Base-by-base conservation (phyloP, 352 stramenopile genomes). In the Globisporangium irregulare region DNA sequence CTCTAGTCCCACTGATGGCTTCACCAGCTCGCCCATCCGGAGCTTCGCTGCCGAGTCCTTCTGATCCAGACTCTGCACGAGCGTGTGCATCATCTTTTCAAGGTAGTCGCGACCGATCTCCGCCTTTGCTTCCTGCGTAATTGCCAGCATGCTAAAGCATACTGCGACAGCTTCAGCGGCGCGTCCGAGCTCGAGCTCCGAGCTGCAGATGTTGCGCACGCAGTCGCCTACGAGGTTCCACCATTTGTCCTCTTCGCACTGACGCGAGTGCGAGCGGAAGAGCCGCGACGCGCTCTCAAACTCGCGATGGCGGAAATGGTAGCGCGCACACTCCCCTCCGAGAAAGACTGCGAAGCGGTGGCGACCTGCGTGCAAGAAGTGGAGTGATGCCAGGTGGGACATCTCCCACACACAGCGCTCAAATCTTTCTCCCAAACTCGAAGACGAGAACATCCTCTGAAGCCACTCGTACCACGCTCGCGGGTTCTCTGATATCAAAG, bases 331-430 rank as follows among this genome's bases (percentile, higher is more conserved):
- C 46, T 95, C 79, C 3, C 71, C 81, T 5, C 79, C 85, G 9
- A 95, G 76, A 69, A 91, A 95, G 12, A 93, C 82, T 1, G 87
- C 87, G 66, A 95, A 89, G 14, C 87, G 85, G 59, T 92, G 84
- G 1, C 85, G 75, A 4, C 85, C 85, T 38, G 84, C 87, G 1
- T 81, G 78, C 1, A 79, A 92, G 62, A 87, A 95, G 43, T 95
- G 81, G 32, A 93, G 78, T 6, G 87, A 92, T 25, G 85, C 84
- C 55, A 92, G 65, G 59, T 92, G 84, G 1, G 87, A 91, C 12
- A 95, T 60, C 69, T 95, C 85, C 36, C 76, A 91, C 20, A 91
- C 69, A 20, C 80, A 91, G 3, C 76, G 76, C 60, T 93, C 75
- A 15, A 87, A 86, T 7, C 58, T 27, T 15, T 80, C 77, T 24